A percentile compares a stretch with the other conserved stretches of the same genome.
Evolutionary conservation across 2,329 filamentous ascomycete species (phyloP).

Genomic region (Saccharata proteae): DNA sequence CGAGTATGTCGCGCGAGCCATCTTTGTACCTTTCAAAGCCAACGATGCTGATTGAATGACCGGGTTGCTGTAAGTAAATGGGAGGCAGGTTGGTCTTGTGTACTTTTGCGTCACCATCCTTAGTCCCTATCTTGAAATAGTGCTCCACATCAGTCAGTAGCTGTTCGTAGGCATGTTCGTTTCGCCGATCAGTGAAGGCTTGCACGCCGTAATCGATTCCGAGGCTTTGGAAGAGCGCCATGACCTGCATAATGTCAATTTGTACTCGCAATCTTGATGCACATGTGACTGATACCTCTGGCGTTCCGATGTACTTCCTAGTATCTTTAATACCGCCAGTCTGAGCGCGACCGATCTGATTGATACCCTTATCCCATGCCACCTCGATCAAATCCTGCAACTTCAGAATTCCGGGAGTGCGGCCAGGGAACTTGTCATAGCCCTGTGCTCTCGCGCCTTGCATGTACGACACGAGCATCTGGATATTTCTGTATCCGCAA

Average conservation of each 20-base stretch:
- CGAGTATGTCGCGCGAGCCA: conserved; percentile 57
- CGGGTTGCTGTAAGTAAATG: conserved; percentile 82
- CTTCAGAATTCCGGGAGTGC: conserved; percentile 62
- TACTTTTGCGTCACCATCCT: conserved; percentile 44
- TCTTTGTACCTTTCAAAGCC: conserved; percentile 61
- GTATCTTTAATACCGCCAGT: conserved; percentile 82
- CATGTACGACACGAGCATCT: conserved; percentile 77
- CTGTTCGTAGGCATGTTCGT: conserved; percentile 35
- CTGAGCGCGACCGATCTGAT: conserved; percentile 59
- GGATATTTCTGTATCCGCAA: conserved; percentile 90
- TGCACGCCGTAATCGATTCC: conserved; percentile 44
- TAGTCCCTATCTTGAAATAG: conserved; percentile 51
- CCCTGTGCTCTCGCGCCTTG: conserved; percentile 46
- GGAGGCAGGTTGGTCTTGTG: conserved; percentile 62
- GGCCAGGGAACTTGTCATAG: conserved; percentile 45
- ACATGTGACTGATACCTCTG: conserved; percentile 49
- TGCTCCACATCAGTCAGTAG: conserved; percentile 57
- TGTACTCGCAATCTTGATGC: not conserved
- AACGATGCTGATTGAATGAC: conserved; percentile 83
- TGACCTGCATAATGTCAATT: no score
- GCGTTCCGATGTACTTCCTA: conserved; percentile 89
- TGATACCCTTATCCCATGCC: conserved; percentile 81
- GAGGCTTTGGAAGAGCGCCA: conserved; percentile 30
- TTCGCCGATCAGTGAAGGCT: conserved; percentile 39
- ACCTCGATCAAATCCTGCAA: conserved; percentile 79